A percentile compares a stretch with the other conserved stretches of the same genome.
Conservation (phyloP, 2,329 filamentous ascomycete genomes). For the Trichoderma sp. region DNA sequence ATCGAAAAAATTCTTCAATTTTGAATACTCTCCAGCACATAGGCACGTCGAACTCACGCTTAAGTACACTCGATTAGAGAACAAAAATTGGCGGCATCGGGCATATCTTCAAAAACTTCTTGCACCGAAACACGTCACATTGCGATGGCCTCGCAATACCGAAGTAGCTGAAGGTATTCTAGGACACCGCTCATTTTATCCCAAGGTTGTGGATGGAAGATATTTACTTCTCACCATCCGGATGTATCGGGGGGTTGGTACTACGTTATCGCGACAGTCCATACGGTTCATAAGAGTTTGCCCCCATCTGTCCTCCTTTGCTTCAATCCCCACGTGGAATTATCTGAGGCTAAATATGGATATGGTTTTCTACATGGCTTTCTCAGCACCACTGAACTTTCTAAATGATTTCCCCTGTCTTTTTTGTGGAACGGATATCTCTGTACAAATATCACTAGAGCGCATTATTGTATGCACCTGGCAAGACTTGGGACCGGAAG, state of each 20-base stretch:
- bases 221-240: neutral
- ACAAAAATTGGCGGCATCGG: neutral
- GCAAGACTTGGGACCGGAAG: conserved; percentile 3
- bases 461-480: neutral
- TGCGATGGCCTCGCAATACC: neutral
- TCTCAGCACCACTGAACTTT: neutral
- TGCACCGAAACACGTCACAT: neutral
- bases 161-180: neutral
- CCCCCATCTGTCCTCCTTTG: neutral
- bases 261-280: neutral
- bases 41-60: conserved; percentile 3
- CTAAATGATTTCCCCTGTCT: neutral
- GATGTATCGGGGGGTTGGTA: neutral
- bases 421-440: neutral
- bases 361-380: neutral
- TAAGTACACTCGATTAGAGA: neutral
- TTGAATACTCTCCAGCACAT: neutral
- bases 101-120: neutral
- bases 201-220: conserved; percentile 4
- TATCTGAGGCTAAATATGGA: neutral
- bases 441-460: neutral
- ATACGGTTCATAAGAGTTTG: neutral
- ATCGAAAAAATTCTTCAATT: neutral
- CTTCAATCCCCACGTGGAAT: neutral
- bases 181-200: neutral